Conservation (phyloP, 179 eudicot species). For the Camellia oleifera region DNA sequence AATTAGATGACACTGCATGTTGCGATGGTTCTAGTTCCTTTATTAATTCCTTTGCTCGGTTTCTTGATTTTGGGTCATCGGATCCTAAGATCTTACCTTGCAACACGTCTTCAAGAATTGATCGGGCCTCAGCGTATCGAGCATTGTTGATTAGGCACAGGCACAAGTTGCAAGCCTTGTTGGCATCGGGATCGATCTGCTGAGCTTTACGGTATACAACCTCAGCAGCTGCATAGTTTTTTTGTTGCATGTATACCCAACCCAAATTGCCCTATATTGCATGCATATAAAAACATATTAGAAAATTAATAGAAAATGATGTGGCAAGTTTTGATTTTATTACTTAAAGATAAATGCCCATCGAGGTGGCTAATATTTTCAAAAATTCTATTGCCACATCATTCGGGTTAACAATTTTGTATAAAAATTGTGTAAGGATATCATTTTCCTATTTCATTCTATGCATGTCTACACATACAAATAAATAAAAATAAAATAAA, state of each 20-base stretch:
- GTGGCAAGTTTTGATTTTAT: too few species aligned
- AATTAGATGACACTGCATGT: conserved; percentile 16
- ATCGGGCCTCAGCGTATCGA: conserved; percentile 50
- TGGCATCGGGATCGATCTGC: conserved; percentile 80
- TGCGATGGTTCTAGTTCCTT: conserved; percentile 50
- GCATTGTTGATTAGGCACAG: conserved; percentile 68
- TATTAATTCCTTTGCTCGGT: conserved; percentile 67
- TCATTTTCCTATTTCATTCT: too few species aligned
- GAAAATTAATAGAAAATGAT: too few species aligned
- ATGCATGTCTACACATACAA: too few species aligned
- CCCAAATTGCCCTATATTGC: conserved; percentile 76
- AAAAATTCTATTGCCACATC: too few species aligned
- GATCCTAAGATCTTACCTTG: conserved; percentile 52
- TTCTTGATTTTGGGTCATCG: conserved; percentile 51
- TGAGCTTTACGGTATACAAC: conserved; percentile 87
- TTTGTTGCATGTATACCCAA: conserved; percentile 91
- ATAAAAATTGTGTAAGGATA: too few species aligned
- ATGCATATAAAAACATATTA: background rate
- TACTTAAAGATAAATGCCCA: too few species aligned
- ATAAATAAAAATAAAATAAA: too few species aligned
- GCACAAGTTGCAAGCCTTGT: conserved; percentile 88
- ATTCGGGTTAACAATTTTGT: too few species aligned
- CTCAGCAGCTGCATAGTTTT: conserved; percentile 76
- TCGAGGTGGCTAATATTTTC: too few species aligned
- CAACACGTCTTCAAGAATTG: conserved; percentile 54